Evolutionary conservation across 441 rosid species (phyloP).

Genomic region (Pelargonium fulgidum): DNA sequence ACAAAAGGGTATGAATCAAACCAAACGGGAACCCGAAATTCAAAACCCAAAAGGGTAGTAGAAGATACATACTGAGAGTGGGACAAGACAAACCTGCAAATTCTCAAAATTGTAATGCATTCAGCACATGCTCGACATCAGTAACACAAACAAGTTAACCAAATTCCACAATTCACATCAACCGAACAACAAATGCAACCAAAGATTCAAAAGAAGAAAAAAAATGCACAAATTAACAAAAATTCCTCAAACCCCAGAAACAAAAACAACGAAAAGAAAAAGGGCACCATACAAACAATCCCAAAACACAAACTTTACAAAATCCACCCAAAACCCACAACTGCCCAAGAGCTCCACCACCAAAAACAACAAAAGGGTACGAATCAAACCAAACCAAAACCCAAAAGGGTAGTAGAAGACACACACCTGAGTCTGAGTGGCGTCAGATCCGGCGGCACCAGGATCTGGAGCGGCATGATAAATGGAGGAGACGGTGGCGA

Average conservation of each 20-base stretch:
- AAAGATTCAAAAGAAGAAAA: neutral
- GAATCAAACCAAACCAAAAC: neutral
- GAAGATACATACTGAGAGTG: too few species aligned
- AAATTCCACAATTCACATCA: neutral
- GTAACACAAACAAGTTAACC: neutral
- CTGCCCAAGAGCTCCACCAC: slow-evolving; percentile 18
- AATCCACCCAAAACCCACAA: slow-evolving; percentile 14
- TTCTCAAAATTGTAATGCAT: neutral
- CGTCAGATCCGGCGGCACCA: slow-evolving; percentile 14
- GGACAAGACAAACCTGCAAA: neutral
- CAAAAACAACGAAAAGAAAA: slow-evolving; percentile 6
- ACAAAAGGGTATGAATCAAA: slow-evolving; percentile 18
- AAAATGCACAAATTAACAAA: neutral
- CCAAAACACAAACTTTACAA: slow-evolving; percentile 18
- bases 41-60: neutral
- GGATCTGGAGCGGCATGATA: slow-evolving; percentile 33
- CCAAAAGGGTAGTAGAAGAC: neutral
- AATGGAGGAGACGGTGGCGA: slow-evolving; percentile 64
- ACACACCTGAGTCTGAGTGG: too few species aligned
- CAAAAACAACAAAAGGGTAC: slow-evolving; percentile 23
- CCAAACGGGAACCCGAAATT: neutral
- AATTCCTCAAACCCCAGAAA: neutral
- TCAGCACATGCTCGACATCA: neutral
- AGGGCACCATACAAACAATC: slow-evolving; percentile 8
- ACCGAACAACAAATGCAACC: neutral